Evolutionary conservation across 495 filamentous ascomycete genomes (phyloP).

Genomic region (Cercophora samala): DNA sequence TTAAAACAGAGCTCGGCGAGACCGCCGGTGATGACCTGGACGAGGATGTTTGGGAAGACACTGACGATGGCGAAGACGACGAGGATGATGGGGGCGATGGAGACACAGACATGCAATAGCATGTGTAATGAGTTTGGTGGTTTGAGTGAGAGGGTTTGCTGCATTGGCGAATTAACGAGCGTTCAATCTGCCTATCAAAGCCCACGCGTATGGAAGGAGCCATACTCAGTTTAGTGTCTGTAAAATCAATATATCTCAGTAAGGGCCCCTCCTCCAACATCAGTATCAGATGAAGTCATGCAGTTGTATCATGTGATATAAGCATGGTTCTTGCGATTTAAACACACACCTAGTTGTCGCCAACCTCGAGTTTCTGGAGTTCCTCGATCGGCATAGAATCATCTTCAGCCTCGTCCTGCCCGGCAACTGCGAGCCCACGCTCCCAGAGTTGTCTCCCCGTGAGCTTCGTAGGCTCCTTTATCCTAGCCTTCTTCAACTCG

Average conservation of each 20-base stretch:
- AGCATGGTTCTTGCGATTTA: background rate
- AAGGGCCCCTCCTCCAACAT: background rate
- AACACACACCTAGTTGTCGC: slow-evolving; percentile 24
- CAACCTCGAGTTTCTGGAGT: slow-evolving; percentile 66
- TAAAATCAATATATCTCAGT: background rate
- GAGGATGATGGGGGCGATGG: slow-evolving; percentile 29
- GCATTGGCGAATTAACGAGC: background rate
- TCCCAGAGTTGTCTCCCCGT: slow-evolving; percentile 86
- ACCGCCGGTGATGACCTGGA: slow-evolving; percentile 49
- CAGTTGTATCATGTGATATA: background rate
- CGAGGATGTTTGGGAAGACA: slow-evolving; percentile 34
- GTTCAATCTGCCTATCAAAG: background rate
- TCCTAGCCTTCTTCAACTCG: slow-evolving; percentile 69
- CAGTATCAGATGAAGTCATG: background rate
- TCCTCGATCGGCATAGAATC: slow-evolving; percentile 51
- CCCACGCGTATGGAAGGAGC: background rate
- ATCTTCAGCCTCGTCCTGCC: slow-evolving; percentile 64
- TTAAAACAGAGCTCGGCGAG: slow-evolving; percentile 56
- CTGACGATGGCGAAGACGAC: slow-evolving; percentile 48
- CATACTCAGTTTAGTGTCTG: background rate
- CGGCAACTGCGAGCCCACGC: slow-evolving; percentile 66
- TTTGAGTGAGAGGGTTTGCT: background rate
- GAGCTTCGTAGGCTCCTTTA: slow-evolving; percentile 60
- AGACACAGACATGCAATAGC: slow-evolving; percentile 31
- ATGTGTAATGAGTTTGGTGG: background rate